phyloP scores from a whole-genome alignment of 1,284 basidiomycete genomes.

The Stereum hirsutum region DNA sequence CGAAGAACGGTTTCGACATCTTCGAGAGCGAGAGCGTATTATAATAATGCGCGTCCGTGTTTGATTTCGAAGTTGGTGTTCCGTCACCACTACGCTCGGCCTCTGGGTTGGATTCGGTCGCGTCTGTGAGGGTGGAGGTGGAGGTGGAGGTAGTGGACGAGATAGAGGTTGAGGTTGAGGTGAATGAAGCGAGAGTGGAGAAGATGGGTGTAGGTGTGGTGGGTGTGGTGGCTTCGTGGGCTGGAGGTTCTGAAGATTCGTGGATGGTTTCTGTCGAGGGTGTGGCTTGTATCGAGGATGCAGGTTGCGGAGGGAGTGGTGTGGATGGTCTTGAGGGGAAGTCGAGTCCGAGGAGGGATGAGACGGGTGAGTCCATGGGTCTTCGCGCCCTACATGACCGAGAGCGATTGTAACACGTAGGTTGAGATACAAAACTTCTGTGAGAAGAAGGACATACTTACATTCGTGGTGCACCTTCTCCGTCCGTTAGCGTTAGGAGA shows the following conservation, averaged over 20 bases:
- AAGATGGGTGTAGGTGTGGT: too few relatives aligned
- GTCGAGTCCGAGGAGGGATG: constrained; percentile 14
- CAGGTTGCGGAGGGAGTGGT: constrained; percentile 3
- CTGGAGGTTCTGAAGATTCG: too few relatives aligned
- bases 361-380: constrained; percentile 18
- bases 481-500: constrained; percentile 75
- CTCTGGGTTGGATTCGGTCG: too few relatives aligned
- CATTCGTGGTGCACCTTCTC: constrained; percentile 39
- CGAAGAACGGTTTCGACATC: constrained; percentile 38
- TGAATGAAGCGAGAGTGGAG: too few relatives aligned
- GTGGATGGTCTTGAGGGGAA: constrained; percentile 3
- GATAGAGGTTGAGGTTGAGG: not conserved
- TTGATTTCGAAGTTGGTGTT: constrained; percentile 38
- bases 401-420: too few relatives aligned
- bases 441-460: constrained; percentile 26
- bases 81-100: too few relatives aligned
- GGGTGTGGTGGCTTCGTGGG: too few relatives aligned
- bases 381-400: constrained; percentile 8
- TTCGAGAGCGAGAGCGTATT: constrained; percentile 23
- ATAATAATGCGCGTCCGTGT: constrained; percentile 15
- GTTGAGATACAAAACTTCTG: too few relatives aligned
- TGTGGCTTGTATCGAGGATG: too few relatives aligned
- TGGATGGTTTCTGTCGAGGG: too few relatives aligned
- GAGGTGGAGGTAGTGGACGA: constrained; percentile 3
- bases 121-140: constrained; percentile 31